A percentile compares a stretch with the other conserved stretches of the same genome.
phyloP scores from a whole-genome alignment of 1,139 yeast species.

The Hansenula sp. region DNA sequence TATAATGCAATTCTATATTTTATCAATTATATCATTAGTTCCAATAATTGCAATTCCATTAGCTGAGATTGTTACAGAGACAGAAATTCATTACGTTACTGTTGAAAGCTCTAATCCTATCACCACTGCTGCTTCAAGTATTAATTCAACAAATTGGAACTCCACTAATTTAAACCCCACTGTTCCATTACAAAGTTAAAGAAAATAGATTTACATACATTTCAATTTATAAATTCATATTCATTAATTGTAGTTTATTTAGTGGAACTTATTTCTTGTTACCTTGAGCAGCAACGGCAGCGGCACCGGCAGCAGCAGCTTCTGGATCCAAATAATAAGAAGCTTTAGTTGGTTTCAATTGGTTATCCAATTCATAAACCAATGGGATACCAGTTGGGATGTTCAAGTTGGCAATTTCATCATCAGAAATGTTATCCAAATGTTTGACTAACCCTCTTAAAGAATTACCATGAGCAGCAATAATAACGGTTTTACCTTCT shows the following conservation, averaged over 20 bases:
- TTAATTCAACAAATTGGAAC: not conserved
- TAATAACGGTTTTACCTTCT: constrained; percentile 83
- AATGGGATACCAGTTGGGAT: constrained; percentile 99
- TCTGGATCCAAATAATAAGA: constrained; percentile 98
- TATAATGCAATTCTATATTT: not conserved
- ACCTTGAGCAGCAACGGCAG: constrained; percentile 98
- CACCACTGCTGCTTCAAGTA: not conserved
- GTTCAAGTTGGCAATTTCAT: constrained; percentile 88
- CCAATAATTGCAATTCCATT: not conserved
- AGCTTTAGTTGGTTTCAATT: constrained; percentile 87
- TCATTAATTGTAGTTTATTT: too few species aligned
- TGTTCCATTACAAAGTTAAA: too few species aligned
- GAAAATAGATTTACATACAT: too few species aligned
- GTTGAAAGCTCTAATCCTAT: not conserved
- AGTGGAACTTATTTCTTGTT: constrained; percentile 41
- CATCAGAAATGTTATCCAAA: constrained; percentile 91
- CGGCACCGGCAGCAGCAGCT: constrained; percentile 99
- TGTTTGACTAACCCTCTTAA: constrained; percentile 96
- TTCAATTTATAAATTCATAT: too few species aligned
- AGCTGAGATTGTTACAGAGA: not conserved
- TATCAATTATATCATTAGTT: not conserved
- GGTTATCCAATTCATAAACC: constrained; percentile 90
- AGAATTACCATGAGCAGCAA: constrained; percentile 99
- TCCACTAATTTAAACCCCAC: not conserved
- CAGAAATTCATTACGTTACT: not conserved